Percentiles rank a stretch among this genome's conserved stretches.
These are phyloP conservation scores for Diospyros lotus DNA, from an alignment of 148 eudicot genomes.

Conservation along the genomic window DNA sequence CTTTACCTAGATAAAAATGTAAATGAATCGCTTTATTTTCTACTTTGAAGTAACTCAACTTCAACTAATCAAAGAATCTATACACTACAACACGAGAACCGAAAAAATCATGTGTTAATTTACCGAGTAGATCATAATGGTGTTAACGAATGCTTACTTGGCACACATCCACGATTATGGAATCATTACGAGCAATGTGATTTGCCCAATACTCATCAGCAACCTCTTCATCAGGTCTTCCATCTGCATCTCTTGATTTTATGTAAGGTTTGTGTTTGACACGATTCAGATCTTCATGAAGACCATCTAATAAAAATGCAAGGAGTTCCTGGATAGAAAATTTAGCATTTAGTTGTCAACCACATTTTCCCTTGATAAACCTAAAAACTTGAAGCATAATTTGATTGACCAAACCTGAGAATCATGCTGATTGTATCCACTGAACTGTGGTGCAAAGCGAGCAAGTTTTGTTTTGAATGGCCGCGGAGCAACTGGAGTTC, in stretches of 20 bases:
- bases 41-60: background rate
- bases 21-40: background rate
- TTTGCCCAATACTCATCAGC: conserved; percentile 98
- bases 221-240: conserved; percentile 89
- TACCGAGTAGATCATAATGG: background rate
- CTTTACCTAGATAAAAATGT: background rate
- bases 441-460: conserved; percentile 95
- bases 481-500: conserved; percentile 84
- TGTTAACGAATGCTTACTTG: conserved; percentile 52
- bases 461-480: conserved; percentile 85
- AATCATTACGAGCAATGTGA: conserved; percentile 95
- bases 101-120: background rate
- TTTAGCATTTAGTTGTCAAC: background rate
- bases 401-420: conserved; percentile 59
- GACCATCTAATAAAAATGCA: conserved; percentile 94
- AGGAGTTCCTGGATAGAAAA: conserved; percentile 69
- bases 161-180: conserved; percentile 97
- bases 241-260: conserved; percentile 88
- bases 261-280: conserved; percentile 89
- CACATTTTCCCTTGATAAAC: conserved; percentile 11
- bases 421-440: conserved; percentile 95
- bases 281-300: conserved; percentile 97
- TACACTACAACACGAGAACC: background rate
- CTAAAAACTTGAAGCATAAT: conserved; percentile 11
- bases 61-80: conserved; percentile 7